These are phyloP conservation scores for Rhizopogon roseolus DNA, from an alignment of 768 basidiomycete species.

Conservation along the genomic window DNA sequence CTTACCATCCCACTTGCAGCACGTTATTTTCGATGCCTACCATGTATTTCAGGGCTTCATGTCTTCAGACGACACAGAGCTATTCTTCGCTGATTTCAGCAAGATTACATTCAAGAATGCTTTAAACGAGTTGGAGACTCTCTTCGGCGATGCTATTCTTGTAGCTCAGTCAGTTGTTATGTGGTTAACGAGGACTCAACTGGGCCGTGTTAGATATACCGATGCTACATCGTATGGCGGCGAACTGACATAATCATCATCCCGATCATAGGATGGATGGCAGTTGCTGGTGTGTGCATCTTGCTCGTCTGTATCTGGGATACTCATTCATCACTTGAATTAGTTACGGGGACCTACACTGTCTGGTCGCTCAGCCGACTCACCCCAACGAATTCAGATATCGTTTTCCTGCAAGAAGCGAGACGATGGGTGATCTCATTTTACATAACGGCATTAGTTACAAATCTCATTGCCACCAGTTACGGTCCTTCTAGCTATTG, in stretches of 20 bases:
- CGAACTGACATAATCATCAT: no score
- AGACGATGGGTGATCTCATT: constrained; percentile 8
- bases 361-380: not conserved
- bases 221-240: no score
- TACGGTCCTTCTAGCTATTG: not conserved
- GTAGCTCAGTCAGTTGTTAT: not conserved
- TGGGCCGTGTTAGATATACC: constrained; percentile 3
- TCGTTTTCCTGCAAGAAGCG: constrained; percentile 3
- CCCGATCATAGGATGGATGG: no score
- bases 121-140: constrained; percentile 5
- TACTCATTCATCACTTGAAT: no score
- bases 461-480: constrained; percentile 3
- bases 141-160: not conserved
- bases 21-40: not conserved
- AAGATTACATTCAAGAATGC: constrained; percentile 6
- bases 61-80: not conserved
- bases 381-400: not conserved
- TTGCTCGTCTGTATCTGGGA: no score
- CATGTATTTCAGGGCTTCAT: not conserved
- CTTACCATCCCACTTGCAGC: no score
- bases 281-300: no score
- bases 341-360: not conserved
- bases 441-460: constrained; percentile 6
- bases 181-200: not conserved
- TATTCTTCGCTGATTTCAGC: not conserved